Percentiles rank a stretch among this genome's conserved stretches.
Conservation (phyloP, 108 stramenopile species). For the Skeletonema costatum region DNA sequence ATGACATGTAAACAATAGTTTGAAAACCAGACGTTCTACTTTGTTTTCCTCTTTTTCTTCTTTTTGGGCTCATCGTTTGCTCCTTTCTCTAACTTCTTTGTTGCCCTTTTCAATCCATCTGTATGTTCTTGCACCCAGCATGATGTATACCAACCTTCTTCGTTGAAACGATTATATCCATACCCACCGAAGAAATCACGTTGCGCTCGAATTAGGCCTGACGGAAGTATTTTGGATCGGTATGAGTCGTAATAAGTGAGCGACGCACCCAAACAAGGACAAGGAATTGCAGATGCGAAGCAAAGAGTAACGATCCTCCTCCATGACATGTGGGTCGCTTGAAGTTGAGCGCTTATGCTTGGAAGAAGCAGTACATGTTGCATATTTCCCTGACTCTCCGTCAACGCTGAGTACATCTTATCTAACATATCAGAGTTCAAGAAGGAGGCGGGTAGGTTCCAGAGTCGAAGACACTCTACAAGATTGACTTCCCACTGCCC, state of each 20-base stretch:
- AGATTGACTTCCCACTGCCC: slow-evolving; percentile 86
- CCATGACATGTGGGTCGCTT: slow-evolving; percentile 74
- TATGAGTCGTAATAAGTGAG: slow-evolving; percentile 92
- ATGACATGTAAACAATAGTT: not conserved
- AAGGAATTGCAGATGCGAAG: slow-evolving; percentile 80
- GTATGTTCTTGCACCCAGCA: slow-evolving; percentile 69
- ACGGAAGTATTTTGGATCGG: slow-evolving; percentile 74
- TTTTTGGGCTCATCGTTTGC: not conserved
- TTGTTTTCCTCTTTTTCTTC: not conserved
- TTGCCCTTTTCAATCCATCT: slow-evolving; percentile 6
- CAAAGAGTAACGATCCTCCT: slow-evolving; percentile 85
- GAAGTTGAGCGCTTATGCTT: slow-evolving; percentile 67
- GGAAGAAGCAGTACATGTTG: slow-evolving; percentile 84
- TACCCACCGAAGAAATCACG: slow-evolving; percentile 96
- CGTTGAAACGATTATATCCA: slow-evolving; percentile 82
- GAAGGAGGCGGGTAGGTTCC: slow-evolving; percentile 93
- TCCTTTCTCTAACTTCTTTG: slow-evolving; percentile 13
- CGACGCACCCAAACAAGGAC: slow-evolving; percentile 83
- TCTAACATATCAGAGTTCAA: slow-evolving; percentile 86
- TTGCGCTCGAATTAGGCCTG: slow-evolving; percentile 91
- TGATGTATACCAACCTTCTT: slow-evolving; percentile 58
- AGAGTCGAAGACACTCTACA: slow-evolving; percentile 84
- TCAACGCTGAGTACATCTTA: slow-evolving; percentile 76
- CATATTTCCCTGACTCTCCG: slow-evolving; percentile 48
- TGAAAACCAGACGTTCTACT: not conserved